Percentiles rank a stretch among this genome's conserved stretches.
Conservation (phyloP, 2,329 filamentous ascomycete species). For the Alternaria gaisen region DNA sequence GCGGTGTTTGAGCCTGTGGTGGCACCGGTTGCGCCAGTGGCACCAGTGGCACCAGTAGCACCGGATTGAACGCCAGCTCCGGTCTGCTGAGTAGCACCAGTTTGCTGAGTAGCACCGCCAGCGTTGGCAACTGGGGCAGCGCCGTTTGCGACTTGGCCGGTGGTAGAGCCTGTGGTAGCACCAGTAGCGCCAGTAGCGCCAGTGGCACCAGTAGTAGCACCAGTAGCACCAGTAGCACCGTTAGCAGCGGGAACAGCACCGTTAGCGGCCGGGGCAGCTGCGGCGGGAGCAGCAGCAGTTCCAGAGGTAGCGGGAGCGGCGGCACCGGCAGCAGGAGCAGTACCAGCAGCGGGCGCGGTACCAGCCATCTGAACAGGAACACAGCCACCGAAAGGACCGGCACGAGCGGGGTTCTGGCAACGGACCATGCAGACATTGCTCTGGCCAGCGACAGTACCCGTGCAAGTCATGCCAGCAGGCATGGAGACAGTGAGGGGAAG, state of each 20-base stretch:
- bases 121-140: conserved; percentile 1
- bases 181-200: neutral
- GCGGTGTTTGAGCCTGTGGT: conserved; percentile 6
- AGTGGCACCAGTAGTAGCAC: conserved; percentile 8
- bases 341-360: conserved; percentile 11
- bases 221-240: conserved; percentile 2
- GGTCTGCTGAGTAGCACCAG: neutral
- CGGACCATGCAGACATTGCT: conserved; percentile 69
- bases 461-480: conserved; percentile 65
- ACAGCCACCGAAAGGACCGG: conserved; percentile 70
- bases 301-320: conserved; percentile 7
- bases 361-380: conserved; percentile 63
- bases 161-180: conserved; percentile 3
- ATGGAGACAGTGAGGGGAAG: conserved; percentile 67
- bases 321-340: conserved; percentile 9
- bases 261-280: neutral
- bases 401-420: conserved; percentile 67
- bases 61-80: conserved; percentile 4
- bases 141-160: neutral
- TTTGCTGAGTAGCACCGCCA: conserved; percentile 5
- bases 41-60: conserved; percentile 16
- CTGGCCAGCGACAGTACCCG: conserved; percentile 67
- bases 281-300: conserved; percentile 7
- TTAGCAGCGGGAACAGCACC: conserved; percentile 9
- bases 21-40: conserved; percentile 7